Base-by-base conservation (phyloP, 1,284 basidiomycete species). In the Amylostereum areolatum region DNA sequence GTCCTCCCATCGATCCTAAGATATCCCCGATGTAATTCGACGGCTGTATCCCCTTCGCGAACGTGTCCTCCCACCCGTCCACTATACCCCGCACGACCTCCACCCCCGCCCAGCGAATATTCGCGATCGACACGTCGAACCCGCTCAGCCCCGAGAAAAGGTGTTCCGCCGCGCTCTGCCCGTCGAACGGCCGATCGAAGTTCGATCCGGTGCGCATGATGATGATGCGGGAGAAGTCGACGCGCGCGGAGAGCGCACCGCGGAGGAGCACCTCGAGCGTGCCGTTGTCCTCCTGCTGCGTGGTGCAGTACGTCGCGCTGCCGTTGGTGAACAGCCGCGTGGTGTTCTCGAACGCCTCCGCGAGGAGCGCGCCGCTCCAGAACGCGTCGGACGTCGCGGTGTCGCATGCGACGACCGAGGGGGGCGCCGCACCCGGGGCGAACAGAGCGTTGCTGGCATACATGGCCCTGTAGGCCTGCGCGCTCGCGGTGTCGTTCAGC, bases 201-300 rank as follows among this genome's bases (percentile, higher is more conserved):
- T 77, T 68, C 34, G 67, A 67, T 11, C 60, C 72, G 2, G 74
- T 71, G 25, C 75, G 66, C 62, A 76, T 70, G 49, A 75, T 50
- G 51, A 77, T 65, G 43, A 75, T 62, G 42, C 75, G 66, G 2
- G 63, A 55, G 57, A 74, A 77, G 59, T 77, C 75, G 51, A 72
- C 60, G 29, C 64, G 57, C 1, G 66, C 64, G 25, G 66, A 63
- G 41, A 66, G 58, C 43, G 67, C 62, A 3, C 66, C 70, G 31
- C 74, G 68, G 27, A 76, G 54, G 47, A 77, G 66, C 2, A 66
- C 66, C 48, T 71, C 72, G 31, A 77, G 69, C 18, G 65, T 67
- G n/a, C 70, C 74, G 55, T 74, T 76, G 61, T 77, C 76, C 57
- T 78, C 76, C 55, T 78, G 72, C 10, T 72, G 71, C 5, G 73